phyloP scores from a whole-genome alignment of 345 rosid species.

The Eucalyptus pumila region DNA sequence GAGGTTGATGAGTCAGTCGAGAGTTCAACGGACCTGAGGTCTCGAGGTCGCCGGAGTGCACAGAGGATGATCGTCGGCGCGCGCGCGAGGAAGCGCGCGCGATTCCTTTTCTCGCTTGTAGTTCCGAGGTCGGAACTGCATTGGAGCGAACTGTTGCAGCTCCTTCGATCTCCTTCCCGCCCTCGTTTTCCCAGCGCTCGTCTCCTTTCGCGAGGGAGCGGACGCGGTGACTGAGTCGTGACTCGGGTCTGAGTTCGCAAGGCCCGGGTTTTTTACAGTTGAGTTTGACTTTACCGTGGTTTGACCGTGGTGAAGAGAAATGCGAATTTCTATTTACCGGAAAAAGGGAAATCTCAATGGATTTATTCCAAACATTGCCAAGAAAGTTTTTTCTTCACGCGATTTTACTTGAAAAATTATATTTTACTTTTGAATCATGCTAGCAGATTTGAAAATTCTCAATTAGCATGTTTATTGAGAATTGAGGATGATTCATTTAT shows the following conservation, averaged over 20 bases:
- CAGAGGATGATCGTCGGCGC: slow-evolving; percentile 48
- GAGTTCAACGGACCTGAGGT: slow-evolving; percentile 2
- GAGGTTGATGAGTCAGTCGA: background rate
- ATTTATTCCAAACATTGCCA: background rate
- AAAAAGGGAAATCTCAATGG: background rate
- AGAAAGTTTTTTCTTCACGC: rapidly evolving
- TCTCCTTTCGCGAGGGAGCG: background rate
- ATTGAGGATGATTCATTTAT: background rate
- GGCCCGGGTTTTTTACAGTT: background rate
- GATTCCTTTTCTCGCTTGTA: slow-evolving; percentile 29
- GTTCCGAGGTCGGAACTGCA: slow-evolving; percentile 70
- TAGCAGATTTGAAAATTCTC: background rate
- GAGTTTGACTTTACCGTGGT: background rate
- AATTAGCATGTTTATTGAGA: background rate
- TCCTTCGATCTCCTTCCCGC: background rate
- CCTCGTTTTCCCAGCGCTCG: background rate
- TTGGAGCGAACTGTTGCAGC: background rate
- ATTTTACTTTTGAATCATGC: rapidly evolving
- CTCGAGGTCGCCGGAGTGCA: slow-evolving; percentile 4
- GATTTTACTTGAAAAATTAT: rapidly evolving
- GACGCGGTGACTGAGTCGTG: background rate
- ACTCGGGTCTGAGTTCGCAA: background rate
- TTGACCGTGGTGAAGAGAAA: rapidly evolving
- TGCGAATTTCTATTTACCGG: background rate
- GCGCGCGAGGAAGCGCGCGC: slow-evolving; percentile 41